Conservation (phyloP, 768 basidiomycete species). For the Suillus hirtellus region DNA sequence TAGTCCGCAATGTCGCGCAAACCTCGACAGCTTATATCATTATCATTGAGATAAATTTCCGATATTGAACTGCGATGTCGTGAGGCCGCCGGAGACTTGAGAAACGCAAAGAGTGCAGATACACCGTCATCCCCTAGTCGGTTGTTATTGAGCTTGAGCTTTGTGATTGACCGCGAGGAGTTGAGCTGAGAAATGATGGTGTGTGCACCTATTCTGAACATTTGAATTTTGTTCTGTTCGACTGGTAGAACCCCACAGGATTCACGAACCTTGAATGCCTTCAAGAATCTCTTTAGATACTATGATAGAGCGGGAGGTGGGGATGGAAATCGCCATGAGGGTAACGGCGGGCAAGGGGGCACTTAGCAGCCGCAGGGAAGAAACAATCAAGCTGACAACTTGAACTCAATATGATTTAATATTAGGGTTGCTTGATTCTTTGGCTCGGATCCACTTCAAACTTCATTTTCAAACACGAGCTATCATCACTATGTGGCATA, state of each 20-base stretch:
- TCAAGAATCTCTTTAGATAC: not conserved
- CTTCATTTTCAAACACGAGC: too few species aligned
- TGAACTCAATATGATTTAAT: too few species aligned
- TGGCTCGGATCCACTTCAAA: too few species aligned
- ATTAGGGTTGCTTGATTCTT: too few species aligned
- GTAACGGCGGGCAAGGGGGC: too few species aligned
- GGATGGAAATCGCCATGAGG: not conserved
- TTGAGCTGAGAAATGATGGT: constrained; percentile 49
- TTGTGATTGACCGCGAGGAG: constrained; percentile 43
- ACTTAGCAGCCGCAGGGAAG: not conserved
- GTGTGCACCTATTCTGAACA: constrained; percentile 48
- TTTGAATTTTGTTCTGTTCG: not conserved
- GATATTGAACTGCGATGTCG: constrained; percentile 41
- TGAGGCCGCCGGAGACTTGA: constrained; percentile 41
- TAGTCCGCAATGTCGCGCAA: constrained; percentile 53
- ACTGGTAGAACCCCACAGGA: not conserved
- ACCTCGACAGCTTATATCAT: constrained; percentile 53
- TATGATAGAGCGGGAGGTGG: not conserved
- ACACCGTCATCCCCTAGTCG: constrained; percentile 58
- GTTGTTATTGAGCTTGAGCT: constrained; percentile 57
- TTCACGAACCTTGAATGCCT: constrained; percentile 3
- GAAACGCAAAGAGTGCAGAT: constrained; percentile 52
- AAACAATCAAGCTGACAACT: not conserved
- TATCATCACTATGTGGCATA: too few species aligned
- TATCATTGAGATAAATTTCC: constrained; percentile 59